phyloP scores from a whole-genome alignment of 2,329 filamentous ascomycete genomes.

The Diaporthe ampelina region DNA sequence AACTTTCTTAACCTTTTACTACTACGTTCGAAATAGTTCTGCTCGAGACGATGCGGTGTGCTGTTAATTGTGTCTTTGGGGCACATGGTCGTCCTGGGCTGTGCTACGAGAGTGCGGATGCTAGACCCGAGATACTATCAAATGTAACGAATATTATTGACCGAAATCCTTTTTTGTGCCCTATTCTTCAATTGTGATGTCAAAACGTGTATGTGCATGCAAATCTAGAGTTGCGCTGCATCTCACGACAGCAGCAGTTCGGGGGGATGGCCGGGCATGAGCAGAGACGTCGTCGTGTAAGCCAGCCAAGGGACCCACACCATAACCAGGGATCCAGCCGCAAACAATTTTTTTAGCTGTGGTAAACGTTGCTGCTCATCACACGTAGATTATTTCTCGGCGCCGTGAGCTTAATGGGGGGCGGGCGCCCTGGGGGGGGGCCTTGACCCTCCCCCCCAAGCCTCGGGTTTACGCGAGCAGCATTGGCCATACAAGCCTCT shows the following conservation, averaged over 20 bases:
- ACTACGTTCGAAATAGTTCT: constrained; percentile 23
- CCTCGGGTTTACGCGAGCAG: too few relatives aligned
- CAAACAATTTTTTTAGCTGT: background rate
- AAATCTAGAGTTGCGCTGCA: background rate
- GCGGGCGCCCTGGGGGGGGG: too few relatives aligned
- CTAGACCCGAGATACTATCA: constrained; percentile 16
- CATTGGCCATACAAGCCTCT: constrained; percentile 10
- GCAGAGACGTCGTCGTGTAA: constrained; percentile 25
- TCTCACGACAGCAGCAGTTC: background rate
- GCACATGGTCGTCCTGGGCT: constrained; percentile 16
- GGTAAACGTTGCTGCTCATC: constrained; percentile 21
- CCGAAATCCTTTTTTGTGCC: background rate
- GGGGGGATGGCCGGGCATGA: background rate
- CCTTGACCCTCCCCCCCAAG: too few relatives aligned
- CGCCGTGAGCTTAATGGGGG: background rate
- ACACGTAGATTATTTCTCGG: background rate
- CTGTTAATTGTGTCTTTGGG: constrained; percentile 10
- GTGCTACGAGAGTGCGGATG: constrained; percentile 20
- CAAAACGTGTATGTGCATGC: background rate
- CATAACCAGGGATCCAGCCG: background rate
- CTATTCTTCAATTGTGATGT: background rate
- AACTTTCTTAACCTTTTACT: background rate
- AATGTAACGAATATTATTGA: constrained; percentile 33
- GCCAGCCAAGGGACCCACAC: background rate
- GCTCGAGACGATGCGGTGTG: constrained; percentile 28